Evolutionary conservation across 257 asterid genomes (phyloP).

Genomic region (Oldenlandia corymbosa): DNA sequence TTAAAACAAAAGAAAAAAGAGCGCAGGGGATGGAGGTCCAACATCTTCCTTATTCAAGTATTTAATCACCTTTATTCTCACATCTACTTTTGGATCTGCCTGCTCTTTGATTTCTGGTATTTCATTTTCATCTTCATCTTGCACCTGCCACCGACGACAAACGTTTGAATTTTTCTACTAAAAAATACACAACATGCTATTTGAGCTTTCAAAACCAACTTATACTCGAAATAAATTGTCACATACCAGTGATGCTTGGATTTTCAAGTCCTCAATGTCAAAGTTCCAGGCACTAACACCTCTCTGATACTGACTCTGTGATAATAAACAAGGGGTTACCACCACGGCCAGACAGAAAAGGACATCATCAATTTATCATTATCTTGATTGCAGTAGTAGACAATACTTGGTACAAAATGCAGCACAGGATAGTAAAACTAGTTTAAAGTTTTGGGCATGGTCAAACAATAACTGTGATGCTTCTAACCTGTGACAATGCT

Average conservation of each 20-base stretch:
- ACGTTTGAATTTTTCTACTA: slow-evolving; percentile 16
- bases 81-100: slow-evolving; percentile 30
- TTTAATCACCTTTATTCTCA: slow-evolving; percentile 44
- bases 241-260: slow-evolving; percentile 89
- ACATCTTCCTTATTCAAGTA: no score
- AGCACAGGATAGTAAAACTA: not conserved
- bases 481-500: slow-evolving; percentile 89
- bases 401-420: not conserved
- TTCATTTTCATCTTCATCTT: slow-evolving; percentile 71
- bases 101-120: slow-evolving; percentile 61
- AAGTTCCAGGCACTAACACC: slow-evolving; percentile 99
- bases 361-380: not conserved
- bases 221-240: not conserved
- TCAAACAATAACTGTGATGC: slow-evolving; percentile 3
- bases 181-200: not conserved
- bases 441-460: not conserved
- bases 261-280: slow-evolving; percentile 89
- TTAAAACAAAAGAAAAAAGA: no score
- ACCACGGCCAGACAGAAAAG: not conserved
- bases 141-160: slow-evolving; percentile 55
- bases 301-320: slow-evolving; percentile 94
- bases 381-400: slow-evolving; percentile 6
- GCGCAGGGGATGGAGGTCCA: no score
- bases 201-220: not conserved
- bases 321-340: slow-evolving; percentile 14